Evolutionary conservation across 2,329 filamentous ascomycete genomes (phyloP), one percentile per base, ranked within the genome.

Genomic region (Paracorniculantispora psalliotae): DNA sequence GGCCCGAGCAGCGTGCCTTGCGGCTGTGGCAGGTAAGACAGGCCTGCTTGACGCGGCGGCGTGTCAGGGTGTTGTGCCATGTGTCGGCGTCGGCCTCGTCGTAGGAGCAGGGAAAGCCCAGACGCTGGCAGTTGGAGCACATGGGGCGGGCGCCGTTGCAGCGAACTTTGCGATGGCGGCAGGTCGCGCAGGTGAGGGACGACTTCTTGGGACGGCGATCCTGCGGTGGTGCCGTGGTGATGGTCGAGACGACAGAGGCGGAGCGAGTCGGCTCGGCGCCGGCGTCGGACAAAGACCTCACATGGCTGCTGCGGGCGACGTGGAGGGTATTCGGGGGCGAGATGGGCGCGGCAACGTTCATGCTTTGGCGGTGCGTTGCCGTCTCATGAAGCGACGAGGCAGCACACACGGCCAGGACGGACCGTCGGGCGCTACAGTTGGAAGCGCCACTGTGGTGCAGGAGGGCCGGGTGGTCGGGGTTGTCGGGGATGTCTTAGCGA

Each of bases 1-100:
- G 78, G n/a, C 82, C 82, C 55, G 79, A 83, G 70, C 82, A 85
- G 51, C 81, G 74, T 30, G 82, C 82, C 66, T 85, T 85, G 64
- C 81, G 75, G 35, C 79, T 78, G 63, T 85, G 82, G 67, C 82
- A 85, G 65, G 77, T 82, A 65, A 80, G 75, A 64, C 82, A 85
- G 28, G 82, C 82, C 67, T 82, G 77, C 47, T 81, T 77, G 46
- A 83, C 82, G 23, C 82, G 79, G 39, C 81, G 77, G 43, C 81
- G 73, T 7, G 81, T 79, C 53, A 82, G 67, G n/a, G 74, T 71
- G 52, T 77, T 69, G 35, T 74, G 74, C 64, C 78, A 75, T 48
- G 74, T 67, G 13, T 75, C 73, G 30, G 74, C 64, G 57, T 73
- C 73, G 49, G 70, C 72, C 56, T 82, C 80, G 60, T 82, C 79